phyloP scores from a whole-genome alignment of 331 rosid genomes.

The Quercus phellos region DNA sequence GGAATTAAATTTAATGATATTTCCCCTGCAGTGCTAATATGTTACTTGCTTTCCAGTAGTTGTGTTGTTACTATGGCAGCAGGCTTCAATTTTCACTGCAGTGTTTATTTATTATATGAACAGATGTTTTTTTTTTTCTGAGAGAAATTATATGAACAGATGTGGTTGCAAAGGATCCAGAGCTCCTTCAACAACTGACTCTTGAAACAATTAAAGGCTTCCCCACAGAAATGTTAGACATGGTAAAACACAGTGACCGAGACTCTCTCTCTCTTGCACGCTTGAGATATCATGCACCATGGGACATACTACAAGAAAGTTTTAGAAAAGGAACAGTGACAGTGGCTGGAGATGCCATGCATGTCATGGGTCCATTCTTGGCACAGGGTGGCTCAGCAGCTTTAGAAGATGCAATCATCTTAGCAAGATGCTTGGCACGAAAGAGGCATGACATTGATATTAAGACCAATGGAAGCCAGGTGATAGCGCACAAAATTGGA shows the following conservation, averaged over 20 bases:
- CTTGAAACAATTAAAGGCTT: neutral
- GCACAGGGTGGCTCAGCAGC: slow-evolving; percentile 14
- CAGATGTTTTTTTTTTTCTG: neutral
- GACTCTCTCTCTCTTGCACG: neutral
- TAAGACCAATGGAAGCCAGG: neutral
- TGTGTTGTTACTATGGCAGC: no score
- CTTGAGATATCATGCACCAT: slow-evolving; percentile 13
- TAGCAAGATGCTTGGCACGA: slow-evolving; percentile 13
- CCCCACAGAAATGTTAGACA: slow-evolving; percentile 12
- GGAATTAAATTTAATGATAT: no score
- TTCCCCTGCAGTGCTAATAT: no score
- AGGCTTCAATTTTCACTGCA: neutral
- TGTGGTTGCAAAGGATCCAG: neutral
- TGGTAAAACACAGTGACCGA: slow-evolving; percentile 19
- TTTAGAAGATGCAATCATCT: slow-evolving; percentile 7
- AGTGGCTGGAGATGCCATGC: slow-evolving; percentile 20
- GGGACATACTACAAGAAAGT: slow-evolving; percentile 1
- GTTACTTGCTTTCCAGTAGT: no score
- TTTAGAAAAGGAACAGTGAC: slow-evolving; percentile 1
- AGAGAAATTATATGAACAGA: neutral
- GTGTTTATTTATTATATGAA: neutral
- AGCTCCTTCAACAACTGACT: neutral
- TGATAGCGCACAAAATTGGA: neutral
- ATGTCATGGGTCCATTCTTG: neutral
- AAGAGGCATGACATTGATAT: neutral